Percentiles rank a stretch among this genome's conserved stretches.
phyloP scores from a whole-genome alignment of 192 early-diverging fungal species.

The Mortierella alpina region DNA sequence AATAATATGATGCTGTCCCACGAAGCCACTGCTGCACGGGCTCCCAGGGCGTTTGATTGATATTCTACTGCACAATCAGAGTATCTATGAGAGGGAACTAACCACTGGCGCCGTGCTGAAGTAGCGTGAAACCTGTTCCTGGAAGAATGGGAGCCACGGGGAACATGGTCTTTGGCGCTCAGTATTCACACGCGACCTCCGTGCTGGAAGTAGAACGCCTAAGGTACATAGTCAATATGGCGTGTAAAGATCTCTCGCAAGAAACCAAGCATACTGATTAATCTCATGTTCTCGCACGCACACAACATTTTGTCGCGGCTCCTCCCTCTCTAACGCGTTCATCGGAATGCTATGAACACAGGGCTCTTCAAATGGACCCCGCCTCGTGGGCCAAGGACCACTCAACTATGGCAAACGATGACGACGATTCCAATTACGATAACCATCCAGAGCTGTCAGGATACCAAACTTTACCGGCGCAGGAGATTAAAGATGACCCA shows the following conservation, averaged over 20 bases:
- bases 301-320: too few relatives aligned
- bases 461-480: constrained; percentile 46
- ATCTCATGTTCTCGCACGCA: too few relatives aligned
- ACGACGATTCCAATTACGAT: constrained; percentile 38
- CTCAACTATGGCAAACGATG: constrained; percentile 23
- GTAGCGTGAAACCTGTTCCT: constrained; percentile 58
- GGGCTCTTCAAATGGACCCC: constrained; percentile 48
- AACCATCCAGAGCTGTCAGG: constrained; percentile 46
- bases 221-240: background rate
- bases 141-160: constrained; percentile 55
- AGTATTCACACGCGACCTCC: constrained; percentile 60
- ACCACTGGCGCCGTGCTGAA: background rate
- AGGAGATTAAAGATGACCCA: constrained; percentile 44
- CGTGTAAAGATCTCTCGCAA: background rate
- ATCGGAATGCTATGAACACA: background rate
- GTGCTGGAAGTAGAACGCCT: constrained; percentile 47
- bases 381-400: constrained; percentile 29
- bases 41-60: background rate
- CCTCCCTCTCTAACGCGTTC: background rate
- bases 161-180: constrained; percentile 56
- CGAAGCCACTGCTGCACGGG: background rate
- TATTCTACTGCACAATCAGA: background rate
- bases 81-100: background rate
- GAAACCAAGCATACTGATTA: background rate
- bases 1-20: background rate